Evolutionary conservation across 2,329 filamentous ascomycete genomes (phyloP), one percentile per base, ranked within the genome.

Genomic region (Huntiella decipiens): DNA sequence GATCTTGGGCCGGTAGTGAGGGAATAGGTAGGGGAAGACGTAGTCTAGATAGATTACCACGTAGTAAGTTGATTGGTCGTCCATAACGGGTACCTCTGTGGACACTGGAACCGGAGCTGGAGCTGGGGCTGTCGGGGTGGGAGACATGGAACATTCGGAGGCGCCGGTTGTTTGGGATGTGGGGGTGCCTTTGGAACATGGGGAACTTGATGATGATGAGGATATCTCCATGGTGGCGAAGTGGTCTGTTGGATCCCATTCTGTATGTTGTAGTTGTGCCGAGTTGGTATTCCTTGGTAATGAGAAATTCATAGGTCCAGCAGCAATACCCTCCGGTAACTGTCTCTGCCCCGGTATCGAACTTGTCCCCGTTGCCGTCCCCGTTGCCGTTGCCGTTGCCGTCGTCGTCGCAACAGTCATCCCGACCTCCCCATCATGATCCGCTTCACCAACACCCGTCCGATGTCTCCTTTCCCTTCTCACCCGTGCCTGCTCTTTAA

Each of bases 41-140:
- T 73, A 68, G 55, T 79, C 74, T 39, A 78, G 62, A 54, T 77
- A 79, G 47, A 73, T 65, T 66, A 74, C 73, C 47, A 71, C 58
- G 38, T 68, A 64, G 53, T 63, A 60, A 1, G 63, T 53, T 44
- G 47, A 43, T 16, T 49, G 47, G 31, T 49, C 47, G 35, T 49
- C 44, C n/a, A 33, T 37, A 16, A 43, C 35, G 1, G 38, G 31
- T 10, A 15, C n/a, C 7, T 28, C 22, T 28, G 22, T 17, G 34
- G 34, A 8, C 19, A 6, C 10, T 19, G 4, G 17, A 19, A 4
- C 17, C 5, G 17, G 17, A 40, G 38, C 15, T 16, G 34, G 15
- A 35, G 15, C 12, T 35, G 22, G 17, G 15, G 40, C 31, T 35
- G 40, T 28, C 32, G 47, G 15, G 35, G 46, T 16, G 47, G 47